Evolutionary conservation across 768 basidiomycete species (phyloP), one percentile per base, ranked within the genome.

Genomic region (Calocybe cyanea): DNA sequence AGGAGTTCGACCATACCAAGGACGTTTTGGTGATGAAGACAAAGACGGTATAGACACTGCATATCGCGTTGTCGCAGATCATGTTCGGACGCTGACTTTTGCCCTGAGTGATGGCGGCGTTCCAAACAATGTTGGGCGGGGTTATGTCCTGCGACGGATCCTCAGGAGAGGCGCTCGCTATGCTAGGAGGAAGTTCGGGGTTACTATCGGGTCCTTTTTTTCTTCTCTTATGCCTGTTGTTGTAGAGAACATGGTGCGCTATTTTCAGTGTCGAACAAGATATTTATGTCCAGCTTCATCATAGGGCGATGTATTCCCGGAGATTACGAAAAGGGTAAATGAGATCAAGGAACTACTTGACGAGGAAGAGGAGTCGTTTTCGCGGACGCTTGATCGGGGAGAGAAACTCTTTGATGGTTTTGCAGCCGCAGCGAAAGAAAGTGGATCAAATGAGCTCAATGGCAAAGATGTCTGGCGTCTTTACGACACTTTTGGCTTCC

Each of bases 401-500:
- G 96, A 99, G 71, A 91, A 85, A 59, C 75, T 98, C 4, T 99
- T 98, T 63, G 91, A 94, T 44, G 81, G 88, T 55, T 96, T 91
- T 63, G 88, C 87, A 17, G 59, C 70, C 20, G 73, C 77, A 24
- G 83, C 94, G 7, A 73, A 73, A 52, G 76, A 83, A 43, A 69
- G 75, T 38, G 84, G 83, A 7, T 57, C 67, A 4, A 83, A 70
- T 31, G 78, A 82, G 54, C 80, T 99, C 23, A 81, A 72, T 48
- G 96, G 96, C 19, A 87, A 85, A 55, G 95, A 99, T 58, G 91
- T 97, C 28, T 99, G 96, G 96, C 79, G 90, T 20, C 67, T 99
- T 41, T 98, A 98, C 62, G 96, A 99, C 62, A 98, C 96, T 1
- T 99, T 89, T 61, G 96, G 96, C 41, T 99, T 99, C 72, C 96